These are phyloP conservation scores for Phaffomyces thermotolerans DNA, from an alignment of 805 yeast species.

Conservation along the genomic window DNA sequence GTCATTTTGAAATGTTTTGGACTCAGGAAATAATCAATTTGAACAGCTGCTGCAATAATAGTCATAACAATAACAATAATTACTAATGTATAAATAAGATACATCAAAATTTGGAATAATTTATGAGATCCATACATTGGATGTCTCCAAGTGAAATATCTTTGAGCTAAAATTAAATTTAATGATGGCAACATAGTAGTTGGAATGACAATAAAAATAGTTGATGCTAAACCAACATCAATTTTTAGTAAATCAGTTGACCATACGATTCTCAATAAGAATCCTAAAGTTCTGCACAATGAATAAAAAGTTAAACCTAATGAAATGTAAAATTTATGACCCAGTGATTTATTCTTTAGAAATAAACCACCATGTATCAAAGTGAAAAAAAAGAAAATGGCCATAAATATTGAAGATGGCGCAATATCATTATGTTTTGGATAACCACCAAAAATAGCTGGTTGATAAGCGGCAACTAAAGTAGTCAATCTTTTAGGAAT, in stretches of 20 bases:
- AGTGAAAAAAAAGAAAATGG: conserved; percentile 41
- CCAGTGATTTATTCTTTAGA: conserved; percentile 39
- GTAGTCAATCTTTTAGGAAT: conserved; percentile 14
- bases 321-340: conserved; percentile 52
- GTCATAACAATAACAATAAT: conserved; percentile 56
- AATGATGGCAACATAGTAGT: conserved; percentile 50
- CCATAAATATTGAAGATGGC: conserved; percentile 53
- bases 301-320: conserved; percentile 50
- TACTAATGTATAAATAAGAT: conserved; percentile 45
- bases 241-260: conserved; percentile 38
- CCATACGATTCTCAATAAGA: conserved; percentile 54
- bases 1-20: conserved; percentile 41
- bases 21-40: conserved; percentile 48
- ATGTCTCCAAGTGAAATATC: conserved; percentile 72
- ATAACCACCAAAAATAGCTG: conserved; percentile 56
- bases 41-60: conserved; percentile 53
- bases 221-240: conserved; percentile 46
- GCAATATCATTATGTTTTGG: conserved; percentile 47
- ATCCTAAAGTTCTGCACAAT: conserved; percentile 50
- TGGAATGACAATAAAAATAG: conserved; percentile 52
- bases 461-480: conserved; percentile 29
- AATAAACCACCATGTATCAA: conserved; percentile 41
- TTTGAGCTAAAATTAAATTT: conserved; percentile 61
- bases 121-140: conserved; percentile 56
- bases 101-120: conserved; percentile 43